phyloP scores from a whole-genome alignment of 1,284 basidiomycete species.

The Fomitopsis palustris region DNA sequence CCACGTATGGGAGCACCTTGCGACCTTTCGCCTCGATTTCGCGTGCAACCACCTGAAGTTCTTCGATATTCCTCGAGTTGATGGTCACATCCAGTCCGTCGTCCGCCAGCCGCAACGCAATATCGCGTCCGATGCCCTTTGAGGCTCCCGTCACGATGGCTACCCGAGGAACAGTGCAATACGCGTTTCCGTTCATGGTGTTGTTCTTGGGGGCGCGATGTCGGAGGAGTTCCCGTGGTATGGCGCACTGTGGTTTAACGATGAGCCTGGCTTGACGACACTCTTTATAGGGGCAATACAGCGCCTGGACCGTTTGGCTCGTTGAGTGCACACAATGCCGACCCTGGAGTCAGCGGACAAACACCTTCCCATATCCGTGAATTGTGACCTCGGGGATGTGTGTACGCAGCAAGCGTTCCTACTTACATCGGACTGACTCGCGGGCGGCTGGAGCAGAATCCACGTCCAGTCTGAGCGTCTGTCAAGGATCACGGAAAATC shows the following conservation, averaged over 20 bases:
- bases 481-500: no score
- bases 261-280: background rate
- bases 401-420: background rate
- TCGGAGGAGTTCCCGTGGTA: background rate
- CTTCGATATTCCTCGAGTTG: slow-evolving; percentile 10
- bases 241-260: background rate
- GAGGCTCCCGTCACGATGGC: slow-evolving; percentile 8
- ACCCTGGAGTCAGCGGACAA: background rate
- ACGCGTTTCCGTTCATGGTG: background rate
- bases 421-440: background rate
- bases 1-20: background rate
- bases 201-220: background rate
- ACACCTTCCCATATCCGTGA: no score
- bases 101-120: slow-evolving; percentile 16
- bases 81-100: slow-evolving; percentile 21
- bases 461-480: no score
- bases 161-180: slow-evolving; percentile 17
- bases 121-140: slow-evolving; percentile 4
- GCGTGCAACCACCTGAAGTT: slow-evolving; percentile 10
- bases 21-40: slow-evolving; percentile 3
- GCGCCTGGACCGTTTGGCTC: no score
- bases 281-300: no score
- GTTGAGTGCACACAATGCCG: no score
- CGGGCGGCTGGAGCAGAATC: no score
- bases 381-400: background rate